A percentile compares a stretch with the other conserved stretches of the same genome.
Conservation (phyloP, 176 grass and related monocot species). For the Typha latifolia region DNA sequence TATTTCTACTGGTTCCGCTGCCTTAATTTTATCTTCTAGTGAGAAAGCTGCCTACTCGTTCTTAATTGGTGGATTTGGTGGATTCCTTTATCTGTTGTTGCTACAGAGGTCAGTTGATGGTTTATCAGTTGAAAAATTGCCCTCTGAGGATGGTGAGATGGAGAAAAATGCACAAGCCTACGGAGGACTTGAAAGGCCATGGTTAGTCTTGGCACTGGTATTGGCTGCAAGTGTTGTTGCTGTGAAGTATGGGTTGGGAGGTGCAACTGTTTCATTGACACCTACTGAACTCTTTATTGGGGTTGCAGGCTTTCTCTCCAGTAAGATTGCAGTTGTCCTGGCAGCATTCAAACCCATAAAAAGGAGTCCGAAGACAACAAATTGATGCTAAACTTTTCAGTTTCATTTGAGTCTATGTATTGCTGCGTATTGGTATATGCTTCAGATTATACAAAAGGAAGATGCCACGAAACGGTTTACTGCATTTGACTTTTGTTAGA, state of each 20-base stretch:
- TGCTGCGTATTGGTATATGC: background rate
- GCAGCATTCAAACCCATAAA: slow-evolving; percentile 76
- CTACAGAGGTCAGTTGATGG: slow-evolving; percentile 73
- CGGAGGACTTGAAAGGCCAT: slow-evolving; percentile 46
- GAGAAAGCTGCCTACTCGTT: slow-evolving; percentile 53
- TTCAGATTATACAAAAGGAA: no score
- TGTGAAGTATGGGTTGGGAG: slow-evolving; percentile 48
- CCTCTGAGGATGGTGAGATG: slow-evolving; percentile 19
- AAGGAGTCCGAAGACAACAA: slow-evolving; percentile 36
- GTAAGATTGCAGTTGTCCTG: slow-evolving; percentile 59
- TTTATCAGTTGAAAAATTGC: slow-evolving; percentile 31
- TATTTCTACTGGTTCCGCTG: slow-evolving; percentile 52
- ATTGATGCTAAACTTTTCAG: background rate
- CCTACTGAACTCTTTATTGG: slow-evolving; percentile 52
- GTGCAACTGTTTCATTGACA: slow-evolving; percentile 35
- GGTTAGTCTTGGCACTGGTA: slow-evolving; percentile 51
- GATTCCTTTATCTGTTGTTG: slow-evolving; percentile 71
- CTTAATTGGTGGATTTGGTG: slow-evolving; percentile 63
- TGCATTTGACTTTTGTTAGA: no score
- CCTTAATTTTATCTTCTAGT: slow-evolving; percentile 41
- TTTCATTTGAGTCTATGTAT: background rate
- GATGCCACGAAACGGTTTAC: no score
- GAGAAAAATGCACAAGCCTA: slow-evolving; percentile 22
- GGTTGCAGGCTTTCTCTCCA: slow-evolving; percentile 49
- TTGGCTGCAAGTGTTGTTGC: slow-evolving; percentile 31